Base-by-base conservation (phyloP, 768 basidiomycete species). In the Podaxis sp. region DNA sequence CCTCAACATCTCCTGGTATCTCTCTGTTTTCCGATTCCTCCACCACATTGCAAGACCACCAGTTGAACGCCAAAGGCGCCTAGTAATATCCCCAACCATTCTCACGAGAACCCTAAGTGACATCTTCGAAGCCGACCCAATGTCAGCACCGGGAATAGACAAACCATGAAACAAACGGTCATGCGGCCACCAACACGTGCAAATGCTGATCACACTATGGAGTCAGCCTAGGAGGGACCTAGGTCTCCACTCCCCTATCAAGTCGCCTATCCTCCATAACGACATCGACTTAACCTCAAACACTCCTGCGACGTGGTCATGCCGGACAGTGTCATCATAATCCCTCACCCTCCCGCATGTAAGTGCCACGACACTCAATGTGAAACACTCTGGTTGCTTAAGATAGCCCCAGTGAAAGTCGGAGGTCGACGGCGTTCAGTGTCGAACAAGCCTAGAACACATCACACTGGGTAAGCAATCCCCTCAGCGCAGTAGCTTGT, bases 331-430 rank as follows among this genome's bases (percentile, higher is more conserved):
- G 60, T 48, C 24, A 50, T 50, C 4, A 64, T 67, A 49, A 33
- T 58, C 26, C 75, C 77, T 37, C 84, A 85, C 60, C 68, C 77
- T 33, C 84, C 84, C 49, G 84, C 85, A 40, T 60, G 85, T 84
- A 71, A 71, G 80, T 71, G 50, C 37, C 8, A 1, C 49, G 33
- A 50, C 54, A 46, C 11, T 22, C 22, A 30, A 41, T 28, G 8
- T 12, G 28, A 40, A 24, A 26, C 3, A 6, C 10, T n/a, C 13
- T n/a, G 33, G 26, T 41, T 41, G 38, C 52, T 59, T n/a, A 26
- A 33, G n/a, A n/a, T 28, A 15, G 46, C 2, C 30, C 22, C 36
- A 75, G 75, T 74, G 40, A 74, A 74, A 68, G 71, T 73, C 36
- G 71, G 69, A 40, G 72, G 72, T 36, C 67, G 69, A 6, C 69